These are phyloP conservation scores for Phialocephala subalpina DNA, from an alignment of 2,329 filamentous ascomycete species.

Conservation along the genomic window DNA sequence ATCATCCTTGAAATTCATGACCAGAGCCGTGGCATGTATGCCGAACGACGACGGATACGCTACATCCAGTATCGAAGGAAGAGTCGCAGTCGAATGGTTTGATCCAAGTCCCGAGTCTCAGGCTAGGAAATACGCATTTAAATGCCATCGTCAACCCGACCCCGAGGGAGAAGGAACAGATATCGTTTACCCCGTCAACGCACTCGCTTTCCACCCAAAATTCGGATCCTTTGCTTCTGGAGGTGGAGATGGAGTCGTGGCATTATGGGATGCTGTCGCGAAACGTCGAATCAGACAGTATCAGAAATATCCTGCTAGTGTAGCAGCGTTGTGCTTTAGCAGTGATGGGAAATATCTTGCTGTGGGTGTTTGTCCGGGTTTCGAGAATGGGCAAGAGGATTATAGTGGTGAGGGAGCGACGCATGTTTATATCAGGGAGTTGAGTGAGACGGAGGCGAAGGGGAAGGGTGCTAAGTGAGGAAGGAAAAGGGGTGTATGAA, in stretches of 20 bases:
- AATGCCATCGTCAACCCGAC: constrained; percentile 86
- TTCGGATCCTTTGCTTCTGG: constrained; percentile 73
- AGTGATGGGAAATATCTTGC: constrained; percentile 70
- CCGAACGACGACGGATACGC: constrained; percentile 95
- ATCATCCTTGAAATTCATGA: constrained; percentile 95
- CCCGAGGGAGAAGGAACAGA: constrained; percentile 66
- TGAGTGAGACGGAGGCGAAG: constrained; percentile 82
- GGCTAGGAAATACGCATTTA: constrained; percentile 96
- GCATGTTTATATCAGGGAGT: constrained; percentile 81
- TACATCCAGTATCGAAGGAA: constrained; percentile 89
- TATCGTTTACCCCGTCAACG: constrained; percentile 77
- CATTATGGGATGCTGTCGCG: constrained; percentile 75
- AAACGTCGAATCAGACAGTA: constrained; percentile 77
- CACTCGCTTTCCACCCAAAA: constrained; percentile 73
- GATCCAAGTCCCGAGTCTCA: constrained; percentile 88
- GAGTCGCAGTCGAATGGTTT: constrained; percentile 98
- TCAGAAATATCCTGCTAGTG: constrained; percentile 68
- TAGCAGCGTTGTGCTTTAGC: constrained; percentile 70
- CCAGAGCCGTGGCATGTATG: constrained; percentile 93
- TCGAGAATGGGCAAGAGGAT: constrained; percentile 78
- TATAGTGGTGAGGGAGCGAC: constrained; percentile 76
- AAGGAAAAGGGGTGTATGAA: neutral
- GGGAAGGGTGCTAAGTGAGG: constrained; percentile 42
- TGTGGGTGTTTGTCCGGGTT: constrained; percentile 72
- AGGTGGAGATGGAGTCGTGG: constrained; percentile 76